A percentile compares a stretch with the other conserved stretches of the same genome.
Evolutionary conservation across 2,329 filamentous ascomycete genomes (phyloP).

Genomic region (Aspergillus proliferans): DNA sequence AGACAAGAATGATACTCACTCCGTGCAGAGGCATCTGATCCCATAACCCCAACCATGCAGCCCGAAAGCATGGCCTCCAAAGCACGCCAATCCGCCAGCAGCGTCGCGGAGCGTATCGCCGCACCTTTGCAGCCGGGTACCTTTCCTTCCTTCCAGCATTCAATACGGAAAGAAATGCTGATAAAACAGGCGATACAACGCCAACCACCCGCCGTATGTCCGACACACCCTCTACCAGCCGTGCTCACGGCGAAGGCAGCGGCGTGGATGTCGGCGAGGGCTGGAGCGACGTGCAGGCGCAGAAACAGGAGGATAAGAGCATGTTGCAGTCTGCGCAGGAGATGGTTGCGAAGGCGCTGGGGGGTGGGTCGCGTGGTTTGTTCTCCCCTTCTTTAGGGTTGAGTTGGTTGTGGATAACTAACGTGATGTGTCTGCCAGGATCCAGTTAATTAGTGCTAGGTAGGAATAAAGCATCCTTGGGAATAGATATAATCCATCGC

Average conservation of each 20-base stretch:
- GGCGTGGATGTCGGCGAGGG: slow-evolving; percentile 11
- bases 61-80: slow-evolving; percentile 9
- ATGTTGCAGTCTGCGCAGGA: slow-evolving; percentile 15
- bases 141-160: background rate
- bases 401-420: background rate
- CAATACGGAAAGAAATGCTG: background rate
- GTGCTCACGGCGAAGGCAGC: slow-evolving; percentile 14
- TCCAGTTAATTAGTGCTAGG: background rate
- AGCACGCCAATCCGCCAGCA: slow-evolving; percentile 14
- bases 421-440: background rate
- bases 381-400: background rate
- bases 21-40: slow-evolving; percentile 12
- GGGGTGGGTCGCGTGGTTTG: slow-evolving; percentile 15
- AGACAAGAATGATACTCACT: background rate
- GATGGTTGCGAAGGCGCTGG: slow-evolving; percentile 20
- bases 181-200: background rate
- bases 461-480: slow-evolving; percentile 23
- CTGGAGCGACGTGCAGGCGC: slow-evolving; percentile 6
- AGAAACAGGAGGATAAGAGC: slow-evolving; percentile 5
- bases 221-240: background rate
- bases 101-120: slow-evolving; percentile 11
- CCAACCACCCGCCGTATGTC: background rate
- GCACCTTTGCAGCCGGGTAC: slow-evolving; percentile 17
- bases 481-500: slow-evolving; percentile 27
- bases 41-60: slow-evolving; percentile 8